phyloP scores from a whole-genome alignment of 2,329 filamentous ascomycete genomes.

The Rhinocladiella mackenziei region DNA sequence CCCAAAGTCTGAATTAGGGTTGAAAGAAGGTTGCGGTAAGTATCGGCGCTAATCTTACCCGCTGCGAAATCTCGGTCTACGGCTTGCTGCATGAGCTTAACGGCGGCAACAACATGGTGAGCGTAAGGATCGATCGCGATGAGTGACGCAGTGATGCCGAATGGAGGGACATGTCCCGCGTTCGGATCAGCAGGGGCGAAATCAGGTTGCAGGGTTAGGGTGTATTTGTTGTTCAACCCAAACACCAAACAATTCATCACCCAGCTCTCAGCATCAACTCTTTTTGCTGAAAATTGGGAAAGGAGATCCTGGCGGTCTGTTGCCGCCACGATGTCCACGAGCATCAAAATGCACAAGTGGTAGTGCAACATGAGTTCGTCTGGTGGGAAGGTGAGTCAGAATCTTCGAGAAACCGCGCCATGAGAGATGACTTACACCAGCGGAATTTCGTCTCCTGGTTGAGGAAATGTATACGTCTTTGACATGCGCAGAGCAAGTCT shows the following conservation, averaged over 20 bases:
- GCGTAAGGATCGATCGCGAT: slow-evolving; percentile 34
- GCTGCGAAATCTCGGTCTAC: slow-evolving; percentile 28
- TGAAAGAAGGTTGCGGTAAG: slow-evolving; percentile 26
- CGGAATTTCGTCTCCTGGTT: slow-evolving; percentile 30
- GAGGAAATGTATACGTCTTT: slow-evolving; percentile 34
- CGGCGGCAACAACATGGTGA: slow-evolving; percentile 31
- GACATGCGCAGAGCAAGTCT: slow-evolving; percentile 28
- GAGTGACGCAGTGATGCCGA: slow-evolving; percentile 22
- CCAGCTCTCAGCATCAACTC: slow-evolving; percentile 28
- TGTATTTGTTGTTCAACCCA: slow-evolving; percentile 31
- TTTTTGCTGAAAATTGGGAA: slow-evolving; percentile 19
- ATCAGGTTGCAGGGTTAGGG: slow-evolving; percentile 16
- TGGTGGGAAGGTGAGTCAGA: no score
- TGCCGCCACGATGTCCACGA: slow-evolving; percentile 30
- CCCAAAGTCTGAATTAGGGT: slow-evolving; percentile 28
- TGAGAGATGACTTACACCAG: no score
- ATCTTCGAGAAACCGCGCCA: no score
- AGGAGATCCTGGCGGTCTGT: slow-evolving; percentile 30
- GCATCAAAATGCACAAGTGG: slow-evolving; percentile 30
- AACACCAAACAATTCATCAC: slow-evolving; percentile 31
- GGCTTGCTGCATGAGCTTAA: slow-evolving; percentile 30
- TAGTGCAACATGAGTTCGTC: slow-evolving; percentile 32
- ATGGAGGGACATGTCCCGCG: background rate
- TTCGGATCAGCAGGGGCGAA: background rate
- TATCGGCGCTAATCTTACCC: slow-evolving; percentile 26